These are phyloP conservation scores for Trichophyton rubrum DNA, from an alignment of 2,329 filamentous ascomycete genomes.

Conservation along the genomic window DNA sequence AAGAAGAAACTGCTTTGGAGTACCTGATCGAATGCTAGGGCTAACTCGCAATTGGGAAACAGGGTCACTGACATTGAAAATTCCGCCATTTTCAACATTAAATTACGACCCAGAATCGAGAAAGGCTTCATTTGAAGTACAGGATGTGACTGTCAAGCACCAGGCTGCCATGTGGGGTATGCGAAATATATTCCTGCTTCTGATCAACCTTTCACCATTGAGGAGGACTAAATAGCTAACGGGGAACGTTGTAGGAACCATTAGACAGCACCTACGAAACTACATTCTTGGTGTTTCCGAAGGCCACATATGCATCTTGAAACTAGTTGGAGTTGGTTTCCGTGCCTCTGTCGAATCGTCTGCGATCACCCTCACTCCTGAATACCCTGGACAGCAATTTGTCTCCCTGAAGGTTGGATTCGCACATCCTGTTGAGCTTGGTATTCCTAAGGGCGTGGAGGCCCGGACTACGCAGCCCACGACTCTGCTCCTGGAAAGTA, in stretches of 20 bases:
- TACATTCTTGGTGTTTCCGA: slow-evolving; percentile 90
- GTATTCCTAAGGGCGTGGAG: slow-evolving; percentile 67
- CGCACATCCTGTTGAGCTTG: slow-evolving; percentile 87
- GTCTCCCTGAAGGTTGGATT: slow-evolving; percentile 91
- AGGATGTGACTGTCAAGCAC: slow-evolving; percentile 54
- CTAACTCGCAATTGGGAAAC: slow-evolving; percentile 9
- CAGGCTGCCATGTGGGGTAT: slow-evolving; percentile 96
- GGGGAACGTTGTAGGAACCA: slow-evolving; percentile 51
- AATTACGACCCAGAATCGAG: slow-evolving; percentile 51
- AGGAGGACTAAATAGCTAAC: not conserved
- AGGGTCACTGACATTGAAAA: slow-evolving; percentile 63
- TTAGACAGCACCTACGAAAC: slow-evolving; percentile 78
- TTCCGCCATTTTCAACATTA: slow-evolving; percentile 69
- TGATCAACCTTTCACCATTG: not conserved
- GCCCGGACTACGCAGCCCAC: slow-evolving; percentile 85
- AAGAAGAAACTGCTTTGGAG: slow-evolving; percentile 17
- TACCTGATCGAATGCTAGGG: not conserved
- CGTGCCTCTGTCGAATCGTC: slow-evolving; percentile 72
- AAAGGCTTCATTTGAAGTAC: slow-evolving; percentile 56
- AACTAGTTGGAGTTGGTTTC: slow-evolving; percentile 91
- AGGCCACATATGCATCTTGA: slow-evolving; percentile 85
- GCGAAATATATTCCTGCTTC: slow-evolving; percentile 13
- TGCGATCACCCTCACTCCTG: slow-evolving; percentile 51
- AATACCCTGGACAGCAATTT: slow-evolving; percentile 74
- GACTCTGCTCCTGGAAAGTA: slow-evolving; percentile 76